These are phyloP conservation scores for Globisporangium spinosum DNA, from an alignment of 352 stramenopile species.

Conservation along the genomic window DNA sequence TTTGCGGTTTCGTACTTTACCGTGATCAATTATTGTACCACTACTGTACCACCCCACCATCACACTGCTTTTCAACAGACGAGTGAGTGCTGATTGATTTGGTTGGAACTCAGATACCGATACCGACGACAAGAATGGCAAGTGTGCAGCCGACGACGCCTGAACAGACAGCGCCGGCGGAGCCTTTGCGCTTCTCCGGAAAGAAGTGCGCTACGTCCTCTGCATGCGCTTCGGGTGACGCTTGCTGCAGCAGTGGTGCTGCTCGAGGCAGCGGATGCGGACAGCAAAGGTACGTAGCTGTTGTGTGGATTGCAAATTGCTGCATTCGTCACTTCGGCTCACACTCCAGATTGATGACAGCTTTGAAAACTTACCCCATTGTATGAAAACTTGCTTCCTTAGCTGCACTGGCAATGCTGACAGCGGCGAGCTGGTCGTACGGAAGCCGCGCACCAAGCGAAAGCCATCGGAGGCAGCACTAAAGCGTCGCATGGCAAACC, in stretches of 20 bases:
- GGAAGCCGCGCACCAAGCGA: conserved; percentile 48
- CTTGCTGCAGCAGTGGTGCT: conserved; percentile 11
- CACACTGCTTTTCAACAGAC: too few species aligned
- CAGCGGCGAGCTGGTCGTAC: conserved; percentile 21
- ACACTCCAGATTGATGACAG: not conserved
- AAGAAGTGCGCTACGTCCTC: conserved; percentile 14
- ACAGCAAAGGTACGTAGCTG: conserved; percentile 11
- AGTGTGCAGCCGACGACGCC: not conserved
- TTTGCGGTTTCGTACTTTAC: too few species aligned
- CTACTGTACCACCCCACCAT: too few species aligned
- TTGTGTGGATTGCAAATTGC: not conserved
- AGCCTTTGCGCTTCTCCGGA: conserved; percentile 61
- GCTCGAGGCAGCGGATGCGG: conserved; percentile 11
- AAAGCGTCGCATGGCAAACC: conserved; percentile 77
- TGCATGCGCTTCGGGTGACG: not conserved
- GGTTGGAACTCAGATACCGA: too few species aligned
- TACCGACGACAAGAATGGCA: not conserved
- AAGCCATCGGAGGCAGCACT: conserved; percentile 57
- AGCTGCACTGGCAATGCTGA: not conserved
- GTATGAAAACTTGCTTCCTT: not conserved
- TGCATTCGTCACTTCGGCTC: not conserved
- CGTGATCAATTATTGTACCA: too few species aligned
- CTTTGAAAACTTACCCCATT: not conserved
- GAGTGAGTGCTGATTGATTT: too few species aligned
- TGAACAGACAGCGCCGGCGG: not conserved